Percentiles rank a stretch among this genome's conserved stretches.
These are phyloP conservation scores for Fusarium keratoplasticum DNA, from an alignment of 2,329 filamentous ascomycete genomes.

Conservation along the genomic window DNA sequence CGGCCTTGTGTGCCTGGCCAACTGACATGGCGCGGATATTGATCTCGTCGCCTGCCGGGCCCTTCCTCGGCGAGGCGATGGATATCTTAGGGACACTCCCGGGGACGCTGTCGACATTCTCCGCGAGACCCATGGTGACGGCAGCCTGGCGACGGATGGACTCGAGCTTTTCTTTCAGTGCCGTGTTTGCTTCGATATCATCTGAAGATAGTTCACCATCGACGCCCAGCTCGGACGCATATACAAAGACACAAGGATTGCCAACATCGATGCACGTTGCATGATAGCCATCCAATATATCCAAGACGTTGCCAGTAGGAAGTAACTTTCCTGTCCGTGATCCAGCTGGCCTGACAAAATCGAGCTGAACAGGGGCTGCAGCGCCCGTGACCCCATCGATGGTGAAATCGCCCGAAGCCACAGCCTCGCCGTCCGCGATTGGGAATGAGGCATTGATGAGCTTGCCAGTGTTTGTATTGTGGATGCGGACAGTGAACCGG, in stretches of 20 bases:
- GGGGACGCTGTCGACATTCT: not conserved
- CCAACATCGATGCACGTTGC: not conserved
- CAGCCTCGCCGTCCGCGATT: not conserved
- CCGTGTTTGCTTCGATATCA: not conserved
- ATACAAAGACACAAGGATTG: not conserved
- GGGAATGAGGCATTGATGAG: not conserved
- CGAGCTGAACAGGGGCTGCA: not conserved
- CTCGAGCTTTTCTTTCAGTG: not conserved
- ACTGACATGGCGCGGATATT: not conserved
- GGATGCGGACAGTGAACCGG: not conserved
- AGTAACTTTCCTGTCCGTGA: not conserved
- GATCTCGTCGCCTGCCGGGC: not conserved
- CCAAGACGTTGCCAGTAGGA: not conserved
- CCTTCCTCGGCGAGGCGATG: not conserved
- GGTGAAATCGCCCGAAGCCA: not conserved
- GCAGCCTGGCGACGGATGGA: not conserved
- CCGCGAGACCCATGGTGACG: not conserved
- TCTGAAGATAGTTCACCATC: not conserved
- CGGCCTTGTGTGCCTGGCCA: not conserved
- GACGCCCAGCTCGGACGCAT: not conserved
- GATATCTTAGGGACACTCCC: not conserved
- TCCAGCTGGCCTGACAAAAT: not conserved
- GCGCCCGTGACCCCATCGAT: not conserved
- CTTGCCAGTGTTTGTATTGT: not conserved
- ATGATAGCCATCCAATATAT: not conserved